Conservation (phyloP, 1,139 yeast species). For the Suhomyces yuchorum region DNA sequence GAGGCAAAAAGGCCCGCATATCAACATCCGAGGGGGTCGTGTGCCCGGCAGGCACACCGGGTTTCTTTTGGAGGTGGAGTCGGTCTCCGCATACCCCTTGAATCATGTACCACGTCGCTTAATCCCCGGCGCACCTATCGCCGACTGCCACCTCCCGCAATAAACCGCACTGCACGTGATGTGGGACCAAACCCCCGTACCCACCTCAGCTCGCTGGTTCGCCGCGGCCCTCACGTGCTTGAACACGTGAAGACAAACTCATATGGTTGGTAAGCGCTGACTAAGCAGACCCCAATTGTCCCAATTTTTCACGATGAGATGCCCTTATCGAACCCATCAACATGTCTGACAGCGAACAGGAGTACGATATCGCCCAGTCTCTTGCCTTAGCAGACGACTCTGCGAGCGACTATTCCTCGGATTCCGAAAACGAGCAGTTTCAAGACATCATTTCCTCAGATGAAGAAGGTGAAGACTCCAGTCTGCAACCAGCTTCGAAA, state of each 20-base stretch:
- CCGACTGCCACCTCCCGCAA: no score
- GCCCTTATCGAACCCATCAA: constrained; percentile 7
- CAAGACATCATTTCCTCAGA: constrained; percentile 63
- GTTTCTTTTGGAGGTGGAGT: neutral
- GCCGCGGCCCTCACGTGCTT: no score
- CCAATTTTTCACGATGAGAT: constrained; percentile 10
- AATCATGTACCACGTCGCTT: neutral
- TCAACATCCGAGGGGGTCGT: neutral
- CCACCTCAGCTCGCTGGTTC: no score
- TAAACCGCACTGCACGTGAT: no score
- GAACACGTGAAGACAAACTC: no score
- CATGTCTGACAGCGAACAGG: constrained; percentile 54
- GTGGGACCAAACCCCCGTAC: no score
- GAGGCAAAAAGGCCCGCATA: neutral
- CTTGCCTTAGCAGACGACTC: constrained; percentile 54
- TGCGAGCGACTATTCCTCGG: constrained; percentile 39
- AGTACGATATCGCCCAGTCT: constrained; percentile 66
- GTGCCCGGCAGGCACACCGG: neutral
- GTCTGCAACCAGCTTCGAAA: constrained; percentile 20
- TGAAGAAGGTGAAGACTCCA: constrained; percentile 43
- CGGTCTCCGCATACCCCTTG: neutral
- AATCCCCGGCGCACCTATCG: neutral
- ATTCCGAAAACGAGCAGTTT: constrained; percentile 36
- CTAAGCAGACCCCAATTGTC: neutral
- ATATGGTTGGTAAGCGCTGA: no score